phyloP scores from a whole-genome alignment of 2,329 filamentous ascomycete genomes.

The Fusarium cyanostomum region DNA sequence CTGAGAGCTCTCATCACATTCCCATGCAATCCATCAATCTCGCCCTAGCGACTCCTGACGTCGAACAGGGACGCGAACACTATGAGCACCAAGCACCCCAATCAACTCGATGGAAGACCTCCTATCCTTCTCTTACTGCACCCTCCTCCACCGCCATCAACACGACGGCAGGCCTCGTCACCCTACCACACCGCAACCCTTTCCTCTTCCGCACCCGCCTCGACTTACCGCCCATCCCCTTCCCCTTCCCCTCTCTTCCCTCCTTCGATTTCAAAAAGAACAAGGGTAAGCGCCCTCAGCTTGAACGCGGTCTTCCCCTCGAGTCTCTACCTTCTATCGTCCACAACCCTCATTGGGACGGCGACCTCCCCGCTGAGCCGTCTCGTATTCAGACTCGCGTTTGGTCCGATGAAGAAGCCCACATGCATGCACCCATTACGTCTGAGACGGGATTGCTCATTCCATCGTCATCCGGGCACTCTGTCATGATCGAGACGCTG shows the following conservation, averaged over 20 bases:
- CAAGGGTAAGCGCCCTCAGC: constrained; percentile 4
- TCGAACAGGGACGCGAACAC: constrained; percentile 16
- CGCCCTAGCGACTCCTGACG: constrained; percentile 3
- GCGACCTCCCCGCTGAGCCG: constrained; percentile 4
- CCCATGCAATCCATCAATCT: constrained; percentile 3
- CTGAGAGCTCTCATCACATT: constrained; percentile 5
- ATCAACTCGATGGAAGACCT: not conserved
- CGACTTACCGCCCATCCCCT: constrained; percentile 37
- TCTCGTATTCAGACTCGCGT: constrained; percentile 40
- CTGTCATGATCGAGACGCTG: constrained; percentile 41
- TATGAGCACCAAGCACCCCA: not conserved
- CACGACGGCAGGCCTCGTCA: constrained; percentile 4
- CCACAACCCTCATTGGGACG: constrained; percentile 23
- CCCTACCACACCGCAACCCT: constrained; percentile 42
- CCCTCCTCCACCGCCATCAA: not conserved
- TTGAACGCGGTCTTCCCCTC: constrained; percentile 16
- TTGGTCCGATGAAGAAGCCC: constrained; percentile 41
- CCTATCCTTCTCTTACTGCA: constrained; percentile 3
- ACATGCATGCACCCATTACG: not conserved
- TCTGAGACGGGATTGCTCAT: constrained; percentile 10
- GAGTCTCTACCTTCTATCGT: constrained; percentile 23
- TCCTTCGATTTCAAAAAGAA: constrained; percentile 28
- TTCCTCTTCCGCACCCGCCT: constrained; percentile 49
- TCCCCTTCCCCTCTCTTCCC: constrained; percentile 34
- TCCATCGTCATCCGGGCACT: constrained; percentile 21